Evolutionary conservation across 768 basidiomycete species (phyloP).

Genomic region (Neoboletus magnificus): DNA sequence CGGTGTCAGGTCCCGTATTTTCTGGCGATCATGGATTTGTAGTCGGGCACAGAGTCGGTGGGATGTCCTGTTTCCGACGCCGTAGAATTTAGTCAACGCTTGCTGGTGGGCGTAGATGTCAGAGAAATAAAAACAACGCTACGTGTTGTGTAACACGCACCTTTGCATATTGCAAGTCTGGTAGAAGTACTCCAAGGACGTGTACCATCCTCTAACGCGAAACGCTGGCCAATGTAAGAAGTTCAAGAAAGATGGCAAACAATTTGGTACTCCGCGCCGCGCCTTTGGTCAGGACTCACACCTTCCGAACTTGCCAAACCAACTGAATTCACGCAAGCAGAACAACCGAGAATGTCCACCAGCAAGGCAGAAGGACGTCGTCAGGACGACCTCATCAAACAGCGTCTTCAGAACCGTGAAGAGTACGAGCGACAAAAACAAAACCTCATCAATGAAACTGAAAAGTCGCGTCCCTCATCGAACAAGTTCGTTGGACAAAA

Average conservation of each 20-base stretch:
- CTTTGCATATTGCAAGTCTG: conserved; percentile 71
- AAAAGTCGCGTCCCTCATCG: conserved; percentile 83
- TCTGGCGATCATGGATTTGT: conserved; percentile 83
- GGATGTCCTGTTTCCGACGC: conserved; percentile 74
- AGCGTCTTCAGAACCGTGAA: conserved; percentile 75
- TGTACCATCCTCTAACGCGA: conserved; percentile 58
- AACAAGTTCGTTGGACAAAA: conserved; percentile 92
- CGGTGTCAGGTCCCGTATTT: conserved; percentile 78
- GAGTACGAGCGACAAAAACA: conserved; percentile 81
- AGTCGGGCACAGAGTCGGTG: conserved; percentile 86
- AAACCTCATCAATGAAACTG: conserved; percentile 81
- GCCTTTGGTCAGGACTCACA: background rate
- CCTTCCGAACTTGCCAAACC: conserved; percentile 1
- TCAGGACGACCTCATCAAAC: conserved; percentile 81
- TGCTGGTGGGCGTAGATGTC: conserved; percentile 46
- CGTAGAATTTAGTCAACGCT: conserved; percentile 89
- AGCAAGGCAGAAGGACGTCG: conserved; percentile 82
- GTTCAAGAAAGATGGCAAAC: background rate
- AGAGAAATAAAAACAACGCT: background rate
- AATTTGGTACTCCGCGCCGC: conserved; percentile 27
- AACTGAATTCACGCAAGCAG: conserved; percentile 11
- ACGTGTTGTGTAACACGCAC: conserved; percentile 42
- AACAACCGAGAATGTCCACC: conserved; percentile 53
- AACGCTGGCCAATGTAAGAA: background rate
- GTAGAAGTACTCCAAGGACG: conserved; percentile 80